Evolutionary conservation across 1,139 yeast species (phyloP).

Genomic region (Geotrichum candidum): DNA sequence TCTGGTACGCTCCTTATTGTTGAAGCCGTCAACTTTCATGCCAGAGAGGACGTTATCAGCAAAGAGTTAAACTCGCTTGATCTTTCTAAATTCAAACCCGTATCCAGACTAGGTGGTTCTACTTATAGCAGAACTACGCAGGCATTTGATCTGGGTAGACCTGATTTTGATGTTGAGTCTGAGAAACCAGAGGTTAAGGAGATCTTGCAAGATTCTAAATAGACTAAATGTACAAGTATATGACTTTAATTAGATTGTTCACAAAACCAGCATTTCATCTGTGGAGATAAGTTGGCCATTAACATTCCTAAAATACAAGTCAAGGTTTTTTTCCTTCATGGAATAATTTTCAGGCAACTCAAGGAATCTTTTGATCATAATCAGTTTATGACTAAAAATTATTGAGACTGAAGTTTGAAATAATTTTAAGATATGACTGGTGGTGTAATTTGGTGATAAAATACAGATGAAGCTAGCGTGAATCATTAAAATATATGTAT

Average conservation of each 20-base stretch:
- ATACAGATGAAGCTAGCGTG: too few species aligned
- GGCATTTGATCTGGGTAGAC: slow-evolving; percentile 44
- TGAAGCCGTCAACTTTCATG: slow-evolving; percentile 55
- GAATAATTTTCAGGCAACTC: too few species aligned
- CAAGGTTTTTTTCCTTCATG: too few species aligned
- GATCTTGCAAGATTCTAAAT: background rate
- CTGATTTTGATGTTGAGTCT: slow-evolving; percentile 33
- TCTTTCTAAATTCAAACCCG: slow-evolving; percentile 47
- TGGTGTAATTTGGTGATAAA: too few species aligned
- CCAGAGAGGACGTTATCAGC: slow-evolving; percentile 49
- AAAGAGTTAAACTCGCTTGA: slow-evolving; percentile 41
- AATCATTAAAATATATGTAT: too few species aligned
- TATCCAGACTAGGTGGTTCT: slow-evolving; percentile 53
- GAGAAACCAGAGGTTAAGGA: slow-evolving; percentile 18
- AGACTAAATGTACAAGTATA: background rate
- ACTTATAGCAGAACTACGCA: slow-evolving; percentile 43
- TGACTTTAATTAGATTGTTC: background rate
- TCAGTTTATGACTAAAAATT: too few species aligned
- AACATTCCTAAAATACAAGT: too few species aligned
- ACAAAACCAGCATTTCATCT: background rate
- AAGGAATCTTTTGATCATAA: too few species aligned
- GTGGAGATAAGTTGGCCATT: too few species aligned
- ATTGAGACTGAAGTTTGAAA: too few species aligned
- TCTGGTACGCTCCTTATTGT: slow-evolving; percentile 44
- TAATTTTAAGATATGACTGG: too few species aligned